Evolutionary conservation across 2,329 filamentous ascomycete species (phyloP).

Genomic region (Davidsoniella neocaledoniae): DNA sequence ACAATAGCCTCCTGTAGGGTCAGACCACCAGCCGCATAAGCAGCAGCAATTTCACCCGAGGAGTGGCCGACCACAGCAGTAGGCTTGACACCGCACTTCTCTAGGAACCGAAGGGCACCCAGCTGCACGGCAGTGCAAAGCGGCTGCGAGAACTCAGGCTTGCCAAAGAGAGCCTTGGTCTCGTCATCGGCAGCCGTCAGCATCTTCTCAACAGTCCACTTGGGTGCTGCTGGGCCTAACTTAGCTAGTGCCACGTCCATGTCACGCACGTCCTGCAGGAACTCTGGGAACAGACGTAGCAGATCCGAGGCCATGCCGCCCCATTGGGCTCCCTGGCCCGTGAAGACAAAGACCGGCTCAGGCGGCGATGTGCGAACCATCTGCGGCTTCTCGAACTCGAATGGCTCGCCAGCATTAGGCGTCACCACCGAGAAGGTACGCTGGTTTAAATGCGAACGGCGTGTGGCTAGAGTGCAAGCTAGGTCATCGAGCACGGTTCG

Average conservation of each 20-base stretch:
- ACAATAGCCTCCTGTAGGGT: conserved; percentile 17
- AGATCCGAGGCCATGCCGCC: conserved; percentile 23
- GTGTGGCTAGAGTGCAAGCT: conserved; percentile 14
- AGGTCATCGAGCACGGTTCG: conserved; percentile 10
- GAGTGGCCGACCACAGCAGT: conserved; percentile 22
- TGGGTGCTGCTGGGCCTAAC: conserved; percentile 17
- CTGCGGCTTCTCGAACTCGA: conserved; percentile 1
- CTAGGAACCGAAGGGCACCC: conserved; percentile 22
- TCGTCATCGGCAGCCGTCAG: conserved; percentile 17
- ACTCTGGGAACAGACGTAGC: conserved; percentile 21
- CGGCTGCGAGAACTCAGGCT: conserved; percentile 21
- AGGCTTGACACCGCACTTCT: conserved; percentile 18
- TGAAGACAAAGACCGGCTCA: conserved; percentile 20
- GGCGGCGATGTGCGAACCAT: conserved; percentile 14
- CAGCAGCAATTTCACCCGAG: conserved; percentile 25
- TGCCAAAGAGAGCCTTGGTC: conserved; percentile 19
- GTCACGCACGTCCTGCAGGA: conserved; percentile 19
- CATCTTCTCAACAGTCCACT: conserved; percentile 24
- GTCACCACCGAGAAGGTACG: conserved; percentile 13
- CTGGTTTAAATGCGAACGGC: conserved; percentile 12
- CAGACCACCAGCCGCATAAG: conserved; percentile 18
- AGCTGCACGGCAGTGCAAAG: conserved; percentile 28
- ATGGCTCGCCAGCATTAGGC: not conserved
- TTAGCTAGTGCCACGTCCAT: conserved; percentile 20
- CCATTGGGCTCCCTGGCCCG: conserved; percentile 24